These are phyloP conservation scores for Rhodamnia rubescens DNA, from an alignment of 345 rosid species.

Conservation along the genomic window DNA sequence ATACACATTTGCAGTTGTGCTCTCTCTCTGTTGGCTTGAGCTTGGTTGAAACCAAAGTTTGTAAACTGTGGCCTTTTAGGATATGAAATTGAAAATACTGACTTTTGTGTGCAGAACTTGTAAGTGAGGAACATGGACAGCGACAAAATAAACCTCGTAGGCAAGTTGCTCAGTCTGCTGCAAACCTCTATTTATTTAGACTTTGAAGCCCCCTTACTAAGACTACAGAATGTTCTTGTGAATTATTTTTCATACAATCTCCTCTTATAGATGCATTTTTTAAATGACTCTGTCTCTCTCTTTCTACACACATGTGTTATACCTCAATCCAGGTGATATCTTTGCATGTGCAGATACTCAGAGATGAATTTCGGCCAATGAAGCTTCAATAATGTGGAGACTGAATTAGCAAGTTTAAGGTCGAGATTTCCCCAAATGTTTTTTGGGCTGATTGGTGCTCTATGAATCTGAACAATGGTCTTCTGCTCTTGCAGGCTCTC, in stretches of 20 bases:
- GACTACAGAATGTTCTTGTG: too few species aligned
- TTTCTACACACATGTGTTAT: not conserved
- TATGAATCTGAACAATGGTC: slow-evolving; percentile 15
- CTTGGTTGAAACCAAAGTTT: not conserved
- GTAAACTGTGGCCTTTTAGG: not conserved
- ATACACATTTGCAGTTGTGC: not conserved
- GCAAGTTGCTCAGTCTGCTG: not conserved
- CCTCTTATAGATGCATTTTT: too few species aligned
- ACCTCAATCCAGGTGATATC: not conserved
- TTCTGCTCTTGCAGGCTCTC: slow-evolving; percentile 35
- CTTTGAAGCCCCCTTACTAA: not conserved
- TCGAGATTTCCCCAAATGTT: slow-evolving; percentile 8
- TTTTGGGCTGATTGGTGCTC: slow-evolving; percentile 8
- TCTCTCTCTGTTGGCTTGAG: not conserved
- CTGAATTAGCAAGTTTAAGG: slow-evolving; percentile 32
- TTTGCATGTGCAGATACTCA: slow-evolving; percentile 40
- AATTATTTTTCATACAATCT: too few species aligned
- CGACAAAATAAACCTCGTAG: slow-evolving; percentile 14
- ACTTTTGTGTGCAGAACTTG: slow-evolving; percentile 25
- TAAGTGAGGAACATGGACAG: slow-evolving; percentile 19
- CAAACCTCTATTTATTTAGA: not conserved
- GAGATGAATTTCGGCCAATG: slow-evolving; percentile 73
- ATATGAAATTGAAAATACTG: not conserved
- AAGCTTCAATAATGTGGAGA: slow-evolving; percentile 18
- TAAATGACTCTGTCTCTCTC: not conserved